Conservation (phyloP, 345 rosid genomes). For the Populus euphratica region DNA sequence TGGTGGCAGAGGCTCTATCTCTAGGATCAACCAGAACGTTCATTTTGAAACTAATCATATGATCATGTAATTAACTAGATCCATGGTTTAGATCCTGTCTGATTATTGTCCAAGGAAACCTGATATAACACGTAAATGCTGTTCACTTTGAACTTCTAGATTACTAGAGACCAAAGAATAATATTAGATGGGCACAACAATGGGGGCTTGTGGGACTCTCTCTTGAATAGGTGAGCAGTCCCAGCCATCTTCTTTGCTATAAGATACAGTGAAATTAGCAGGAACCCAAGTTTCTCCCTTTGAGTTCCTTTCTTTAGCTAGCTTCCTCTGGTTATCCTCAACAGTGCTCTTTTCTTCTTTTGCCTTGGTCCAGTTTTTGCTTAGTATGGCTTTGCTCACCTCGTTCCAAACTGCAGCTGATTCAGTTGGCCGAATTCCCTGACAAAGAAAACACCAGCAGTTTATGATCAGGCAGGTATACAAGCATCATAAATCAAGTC, state of each 20-base stretch:
- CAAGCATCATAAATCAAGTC: not conserved
- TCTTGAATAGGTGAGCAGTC: slow-evolving; percentile 52
- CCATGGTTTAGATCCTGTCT: not conserved
- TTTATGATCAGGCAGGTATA: not conserved
- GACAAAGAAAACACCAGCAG: not conserved
- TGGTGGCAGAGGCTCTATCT: not conserved
- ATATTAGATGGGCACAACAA: slow-evolving; percentile 7
- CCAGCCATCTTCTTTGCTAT: slow-evolving; percentile 50
- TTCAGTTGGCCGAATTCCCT: slow-evolving; percentile 61
- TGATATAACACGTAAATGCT: not conserved
- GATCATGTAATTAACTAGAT: not conserved
- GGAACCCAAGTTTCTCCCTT: slow-evolving; percentile 59
- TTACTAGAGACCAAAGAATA: not conserved
- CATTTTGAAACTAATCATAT: not conserved
- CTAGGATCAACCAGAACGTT: too few relatives aligned
- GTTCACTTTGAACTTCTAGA: not conserved
- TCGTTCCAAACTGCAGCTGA: slow-evolving; percentile 71
- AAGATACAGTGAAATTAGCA: slow-evolving; percentile 47
- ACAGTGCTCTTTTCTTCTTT: slow-evolving; percentile 56
- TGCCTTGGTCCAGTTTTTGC: slow-evolving; percentile 68
- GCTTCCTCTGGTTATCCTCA: slow-evolving; percentile 65
- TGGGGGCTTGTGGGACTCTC: slow-evolving; percentile 12
- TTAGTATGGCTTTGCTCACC: slow-evolving; percentile 54
- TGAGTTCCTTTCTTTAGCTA: slow-evolving; percentile 39
- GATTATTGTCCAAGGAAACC: not conserved